Percentiles rank a stretch among this genome's conserved stretches.
Evolutionary conservation across 1,284 basidiomycete genomes (phyloP).

Genomic region (Amylostereum areolatum): DNA sequence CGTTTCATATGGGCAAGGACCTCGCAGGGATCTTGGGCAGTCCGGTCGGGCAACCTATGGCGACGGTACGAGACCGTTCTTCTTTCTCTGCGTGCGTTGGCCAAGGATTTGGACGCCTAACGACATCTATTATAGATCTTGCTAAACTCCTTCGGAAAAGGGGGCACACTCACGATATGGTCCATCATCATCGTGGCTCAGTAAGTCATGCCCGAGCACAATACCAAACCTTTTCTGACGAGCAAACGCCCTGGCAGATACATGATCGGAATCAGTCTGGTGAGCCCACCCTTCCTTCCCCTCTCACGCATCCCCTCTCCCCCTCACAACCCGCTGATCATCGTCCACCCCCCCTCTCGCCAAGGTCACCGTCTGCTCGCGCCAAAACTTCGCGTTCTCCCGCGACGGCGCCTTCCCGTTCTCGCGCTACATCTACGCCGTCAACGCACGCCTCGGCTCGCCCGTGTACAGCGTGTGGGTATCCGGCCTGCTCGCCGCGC

Average conservation of each 20-base stretch:
- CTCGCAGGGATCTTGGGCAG: constrained; percentile 48
- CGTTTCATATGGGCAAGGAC: constrained; percentile 60
- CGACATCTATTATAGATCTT: constrained; percentile 38
- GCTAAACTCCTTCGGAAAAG: constrained; percentile 57
- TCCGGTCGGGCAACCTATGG: constrained; percentile 67
- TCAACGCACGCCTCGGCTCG: constrained; percentile 17
- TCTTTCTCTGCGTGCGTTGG: constrained; percentile 5
- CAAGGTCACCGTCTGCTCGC: constrained; percentile 25
- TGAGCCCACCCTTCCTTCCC: constrained; percentile 2
- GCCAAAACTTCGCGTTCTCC: constrained; percentile 39
- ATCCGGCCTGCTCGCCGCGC: constrained; percentile 15
- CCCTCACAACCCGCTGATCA: neutral
- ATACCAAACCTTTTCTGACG: neutral
- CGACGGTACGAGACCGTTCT: constrained; percentile 23
- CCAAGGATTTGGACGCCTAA: neutral
- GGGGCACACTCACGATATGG: constrained; percentile 57
- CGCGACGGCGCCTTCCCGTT: constrained; percentile 42
- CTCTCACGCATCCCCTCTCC: neutral
- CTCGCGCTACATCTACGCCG: constrained; percentile 15
- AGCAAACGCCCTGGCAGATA: constrained; percentile 3
- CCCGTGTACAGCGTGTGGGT: constrained; percentile 26
- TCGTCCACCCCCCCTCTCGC: neutral
- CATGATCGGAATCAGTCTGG: constrained; percentile 29
- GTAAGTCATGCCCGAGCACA: constrained; percentile 31
- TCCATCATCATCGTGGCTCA: constrained; percentile 59